Percentiles rank a stretch among this genome's conserved stretches.
Conservation (phyloP, 371 early-diverging fungal genomes). For the Rhizopus microsporus region DNA sequence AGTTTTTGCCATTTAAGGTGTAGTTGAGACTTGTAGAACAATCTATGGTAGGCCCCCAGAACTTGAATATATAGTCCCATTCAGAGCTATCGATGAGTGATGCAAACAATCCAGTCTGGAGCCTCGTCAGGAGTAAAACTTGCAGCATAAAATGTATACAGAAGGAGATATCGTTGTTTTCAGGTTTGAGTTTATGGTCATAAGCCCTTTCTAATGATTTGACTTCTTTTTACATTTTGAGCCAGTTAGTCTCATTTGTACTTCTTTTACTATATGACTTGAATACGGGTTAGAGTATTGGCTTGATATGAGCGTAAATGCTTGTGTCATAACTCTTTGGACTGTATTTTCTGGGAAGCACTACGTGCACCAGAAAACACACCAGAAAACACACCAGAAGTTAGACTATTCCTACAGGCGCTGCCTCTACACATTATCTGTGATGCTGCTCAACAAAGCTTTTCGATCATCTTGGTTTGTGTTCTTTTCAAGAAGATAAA, state of each 20-base stretch:
- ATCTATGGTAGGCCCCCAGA: too few species aligned
- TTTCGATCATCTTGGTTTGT: too few species aligned
- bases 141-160: constrained; percentile 10
- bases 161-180: constrained; percentile 8
- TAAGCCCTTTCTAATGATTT: constrained; percentile 9
- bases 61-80: constrained; percentile 11
- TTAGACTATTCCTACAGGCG: too few species aligned
- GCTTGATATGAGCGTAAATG: constrained; percentile 4
- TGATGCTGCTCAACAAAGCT: too few species aligned
- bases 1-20: too few species aligned
- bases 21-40: too few species aligned
- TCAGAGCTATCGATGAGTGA: constrained; percentile 7
- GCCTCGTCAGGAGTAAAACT: constrained; percentile 1
- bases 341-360: too few species aligned
- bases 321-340: background rate
- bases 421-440: too few species aligned
- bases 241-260: constrained; percentile 8
- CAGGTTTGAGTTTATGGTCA: constrained; percentile 3
- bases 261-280: constrained; percentile 4
- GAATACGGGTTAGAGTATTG: constrained; percentile 6
- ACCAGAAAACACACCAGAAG: too few species aligned
- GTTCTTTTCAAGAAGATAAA: too few species aligned
- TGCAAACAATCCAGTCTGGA: constrained; percentile 6
- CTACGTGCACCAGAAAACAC: too few species aligned
- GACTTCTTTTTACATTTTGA: constrained; percentile 8